Conservation (phyloP, 2,329 filamentous ascomycete genomes). For the Clonostachys solani region DNA sequence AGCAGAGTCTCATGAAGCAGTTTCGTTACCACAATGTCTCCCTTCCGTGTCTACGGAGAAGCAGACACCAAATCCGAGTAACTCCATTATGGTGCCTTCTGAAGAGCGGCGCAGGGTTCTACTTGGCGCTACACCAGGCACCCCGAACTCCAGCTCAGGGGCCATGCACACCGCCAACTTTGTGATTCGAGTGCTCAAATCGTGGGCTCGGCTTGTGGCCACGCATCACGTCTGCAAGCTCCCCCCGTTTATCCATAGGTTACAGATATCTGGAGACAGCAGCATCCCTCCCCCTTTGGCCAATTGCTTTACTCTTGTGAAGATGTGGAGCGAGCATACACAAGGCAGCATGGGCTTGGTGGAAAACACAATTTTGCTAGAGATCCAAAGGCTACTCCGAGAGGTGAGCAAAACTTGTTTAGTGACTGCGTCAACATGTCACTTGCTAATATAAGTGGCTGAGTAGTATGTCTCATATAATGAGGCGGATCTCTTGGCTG, state of each 20-base stretch:
- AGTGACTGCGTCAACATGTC: too few relatives aligned
- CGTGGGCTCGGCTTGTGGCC: constrained; percentile 9
- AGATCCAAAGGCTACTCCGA: constrained; percentile 4
- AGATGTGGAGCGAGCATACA: constrained; percentile 4
- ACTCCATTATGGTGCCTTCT: neutral
- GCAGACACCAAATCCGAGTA: neutral
- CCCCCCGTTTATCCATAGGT: constrained; percentile 8
- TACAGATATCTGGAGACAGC: constrained; percentile 2
- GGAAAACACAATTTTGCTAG: constrained; percentile 2
- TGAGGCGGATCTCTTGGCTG: constrained; percentile 3
- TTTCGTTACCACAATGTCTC: neutral
- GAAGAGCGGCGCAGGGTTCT: constrained; percentile 1
- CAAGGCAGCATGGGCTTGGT: constrained; percentile 1
- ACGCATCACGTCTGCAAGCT: constrained; percentile 2
- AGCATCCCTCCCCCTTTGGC: constrained; percentile 2
- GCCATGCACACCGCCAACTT: constrained; percentile 6
- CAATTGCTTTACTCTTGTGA: constrained; percentile 6
- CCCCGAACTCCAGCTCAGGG: neutral
- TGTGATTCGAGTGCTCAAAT: constrained; percentile 5
- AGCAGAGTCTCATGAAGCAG: neutral
- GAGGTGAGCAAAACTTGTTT: neutral
- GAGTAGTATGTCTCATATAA: constrained; percentile 2
- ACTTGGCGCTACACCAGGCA: neutral
- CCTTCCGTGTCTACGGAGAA: neutral
- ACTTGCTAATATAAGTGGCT: too few relatives aligned